These are phyloP conservation scores for Berberis vulgaris DNA, from an alignment of 164 flowering plant species.

Conservation along the genomic window DNA sequence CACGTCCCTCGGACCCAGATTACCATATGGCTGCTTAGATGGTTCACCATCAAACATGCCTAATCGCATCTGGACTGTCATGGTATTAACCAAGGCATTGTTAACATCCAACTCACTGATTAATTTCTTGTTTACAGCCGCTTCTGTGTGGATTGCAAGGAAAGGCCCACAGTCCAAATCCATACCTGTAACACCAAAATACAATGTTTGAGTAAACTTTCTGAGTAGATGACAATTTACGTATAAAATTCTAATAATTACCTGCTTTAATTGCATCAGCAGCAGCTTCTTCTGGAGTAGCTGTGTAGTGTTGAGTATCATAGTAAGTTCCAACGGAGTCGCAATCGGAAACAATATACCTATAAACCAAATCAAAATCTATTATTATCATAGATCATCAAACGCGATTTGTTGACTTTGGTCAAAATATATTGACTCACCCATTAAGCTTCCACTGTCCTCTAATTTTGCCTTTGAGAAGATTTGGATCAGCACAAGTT, in stretches of 20 bases:
- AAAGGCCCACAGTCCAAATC: constrained; percentile 96
- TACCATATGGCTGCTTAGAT: constrained; percentile 44
- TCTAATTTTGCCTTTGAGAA: constrained; percentile 52
- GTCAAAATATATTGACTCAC: constrained; percentile 16
- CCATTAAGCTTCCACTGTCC: constrained; percentile 75
- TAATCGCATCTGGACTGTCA: constrained; percentile 79
- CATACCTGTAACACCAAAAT: constrained; percentile 39
- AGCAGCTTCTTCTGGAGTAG: constrained; percentile 89
- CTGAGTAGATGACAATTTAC: too few species aligned
- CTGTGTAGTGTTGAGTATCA: constrained; percentile 63
- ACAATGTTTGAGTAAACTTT: too few species aligned
- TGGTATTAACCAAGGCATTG: constrained; percentile 50
- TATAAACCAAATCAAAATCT: constrained; percentile 11
- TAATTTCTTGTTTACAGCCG: constrained; percentile 43
- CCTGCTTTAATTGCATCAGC: constrained; percentile 90
- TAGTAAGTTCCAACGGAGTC: constrained; percentile 81
- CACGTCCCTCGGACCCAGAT: constrained; percentile 55
- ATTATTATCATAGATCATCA: too few species aligned
- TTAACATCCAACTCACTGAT: constrained; percentile 47
- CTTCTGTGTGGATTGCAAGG: constrained; percentile 50
- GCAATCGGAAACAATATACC: constrained; percentile 95
- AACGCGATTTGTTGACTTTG: not conserved
- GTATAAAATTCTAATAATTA: constrained; percentile 4
- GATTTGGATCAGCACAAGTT: constrained; percentile 83
- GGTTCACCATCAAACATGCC: constrained; percentile 91